Conservation (phyloP, 148 eudicot species). For the Cornus suecica region DNA sequence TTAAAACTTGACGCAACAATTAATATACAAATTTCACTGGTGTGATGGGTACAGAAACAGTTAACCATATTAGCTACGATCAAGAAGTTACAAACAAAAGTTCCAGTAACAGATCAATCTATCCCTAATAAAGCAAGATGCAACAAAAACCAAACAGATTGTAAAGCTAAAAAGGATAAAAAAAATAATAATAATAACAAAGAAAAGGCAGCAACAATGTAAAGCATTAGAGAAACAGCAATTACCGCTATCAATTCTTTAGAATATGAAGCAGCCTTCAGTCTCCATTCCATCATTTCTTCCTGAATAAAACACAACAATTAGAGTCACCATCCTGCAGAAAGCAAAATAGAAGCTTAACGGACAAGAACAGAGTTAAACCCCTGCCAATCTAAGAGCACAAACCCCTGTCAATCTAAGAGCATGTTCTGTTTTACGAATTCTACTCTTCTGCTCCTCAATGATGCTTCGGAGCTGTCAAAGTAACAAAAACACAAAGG, state of each 20-base stretch:
- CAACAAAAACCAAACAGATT: neutral
- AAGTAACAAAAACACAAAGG: conserved; percentile 3
- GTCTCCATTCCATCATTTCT: conserved; percentile 56
- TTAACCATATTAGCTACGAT: no score
- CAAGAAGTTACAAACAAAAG: no score
- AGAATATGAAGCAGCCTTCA: conserved; percentile 45
- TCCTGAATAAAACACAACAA: conserved; percentile 36
- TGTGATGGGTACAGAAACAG: no score
- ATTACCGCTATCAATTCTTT: conserved; percentile 47
- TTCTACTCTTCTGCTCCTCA: conserved; percentile 31
- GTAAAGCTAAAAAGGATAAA: neutral
- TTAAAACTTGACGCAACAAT: no score
- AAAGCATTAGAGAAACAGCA: neutral
- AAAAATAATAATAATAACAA: neutral
- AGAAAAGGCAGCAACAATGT: neutral
- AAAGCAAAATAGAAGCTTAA: neutral
- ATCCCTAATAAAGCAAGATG: neutral
- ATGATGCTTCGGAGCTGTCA: conserved; percentile 38
- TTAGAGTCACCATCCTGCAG: neutral
- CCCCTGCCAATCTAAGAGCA: no score
- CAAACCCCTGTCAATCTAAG: conserved; percentile 36
- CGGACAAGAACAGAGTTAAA: conserved; percentile 5
- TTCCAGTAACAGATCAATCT: no score
- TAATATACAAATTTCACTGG: no score
- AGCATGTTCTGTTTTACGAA: conserved; percentile 31